Base-by-base conservation (phyloP, 345 rosid genomes). In the Camelina sativa region DNA sequence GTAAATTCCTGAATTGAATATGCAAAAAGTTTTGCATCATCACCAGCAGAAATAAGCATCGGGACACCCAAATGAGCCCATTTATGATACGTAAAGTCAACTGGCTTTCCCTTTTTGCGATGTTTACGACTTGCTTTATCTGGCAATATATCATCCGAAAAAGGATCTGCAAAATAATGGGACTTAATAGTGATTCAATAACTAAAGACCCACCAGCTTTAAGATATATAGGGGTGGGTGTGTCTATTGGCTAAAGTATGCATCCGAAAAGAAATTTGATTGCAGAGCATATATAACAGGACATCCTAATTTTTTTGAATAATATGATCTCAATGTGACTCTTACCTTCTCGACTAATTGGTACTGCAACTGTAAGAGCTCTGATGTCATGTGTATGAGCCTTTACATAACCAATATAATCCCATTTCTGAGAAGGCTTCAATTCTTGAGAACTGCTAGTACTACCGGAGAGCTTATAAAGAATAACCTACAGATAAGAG, bases 31-130 rank as follows among this genome's bases (percentile, higher is more conserved):
- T 94, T 91, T 3, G 96, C 82, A 81, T 94, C 98, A 82, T 94
- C 97, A 76, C 98, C 96, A 69, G 89, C 97, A 59, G 98, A 94
- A 67, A 94, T 83, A 69, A 94, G 97, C 98, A 94, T 94, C 19
- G 97, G 98, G 77, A 91, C 96, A 51, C 97, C 97, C 48, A 81
- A 75, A 73, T 86, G 89, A 58, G 97, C 97, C 98, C 97, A 94
- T 62, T 91, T 94, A 60, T 61, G 79, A 28, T 91, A 94, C 69
- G 88, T 87, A 76, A 85, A 94, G 67, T 84, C 84, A 72, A 87
- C 60, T 7, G 87, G 87, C 81, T 80, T 88, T 79, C 80, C 81
- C 81, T 69, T 82, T 41, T 62, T 50, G 32, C 92, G 89, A 9
- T 51, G 62, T 69, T 66, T 78, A 60, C 73, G 72, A 56, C 52